phyloP scores from a whole-genome alignment of 768 basidiomycete species.

The Thelephora aurantiotincta region DNA sequence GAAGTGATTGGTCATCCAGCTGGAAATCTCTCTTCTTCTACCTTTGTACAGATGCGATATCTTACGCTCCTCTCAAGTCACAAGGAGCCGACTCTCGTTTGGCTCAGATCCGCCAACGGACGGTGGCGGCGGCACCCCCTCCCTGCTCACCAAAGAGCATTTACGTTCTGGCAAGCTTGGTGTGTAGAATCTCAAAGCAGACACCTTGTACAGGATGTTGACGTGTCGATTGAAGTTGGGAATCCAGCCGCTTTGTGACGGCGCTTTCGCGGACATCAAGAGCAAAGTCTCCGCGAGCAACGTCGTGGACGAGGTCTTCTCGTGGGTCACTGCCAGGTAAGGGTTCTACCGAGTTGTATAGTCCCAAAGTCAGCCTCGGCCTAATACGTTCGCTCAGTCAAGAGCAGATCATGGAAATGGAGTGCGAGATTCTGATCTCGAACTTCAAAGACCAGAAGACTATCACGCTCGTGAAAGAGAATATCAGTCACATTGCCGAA shows the following conservation, averaged over 20 bases:
- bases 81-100: not conserved
- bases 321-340: not conserved
- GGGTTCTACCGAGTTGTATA: not conserved
- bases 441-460: no score
- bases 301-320: not conserved
- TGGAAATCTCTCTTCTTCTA: slow-evolving; percentile 11
- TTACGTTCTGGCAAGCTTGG: slow-evolving; percentile 13
- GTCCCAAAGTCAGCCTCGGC: no score
- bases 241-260: not conserved
- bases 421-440: no score
- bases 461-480: no score
- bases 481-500: no score
- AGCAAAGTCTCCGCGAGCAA: not conserved
- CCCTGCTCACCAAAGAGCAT: slow-evolving; percentile 14
- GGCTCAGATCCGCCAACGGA: not conserved
- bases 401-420: no score
- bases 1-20: not conserved
- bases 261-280: not conserved
- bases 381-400: no score
- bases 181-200: not conserved
- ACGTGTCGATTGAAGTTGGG: not conserved
- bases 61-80: slow-evolving; percentile 8
- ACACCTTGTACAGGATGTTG: not conserved
- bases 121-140: not conserved
- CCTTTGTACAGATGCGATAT: slow-evolving; percentile 6